phyloP scores from a whole-genome alignment of 371 early-diverging fungal species.

The Umbelopsis sp. region DNA sequence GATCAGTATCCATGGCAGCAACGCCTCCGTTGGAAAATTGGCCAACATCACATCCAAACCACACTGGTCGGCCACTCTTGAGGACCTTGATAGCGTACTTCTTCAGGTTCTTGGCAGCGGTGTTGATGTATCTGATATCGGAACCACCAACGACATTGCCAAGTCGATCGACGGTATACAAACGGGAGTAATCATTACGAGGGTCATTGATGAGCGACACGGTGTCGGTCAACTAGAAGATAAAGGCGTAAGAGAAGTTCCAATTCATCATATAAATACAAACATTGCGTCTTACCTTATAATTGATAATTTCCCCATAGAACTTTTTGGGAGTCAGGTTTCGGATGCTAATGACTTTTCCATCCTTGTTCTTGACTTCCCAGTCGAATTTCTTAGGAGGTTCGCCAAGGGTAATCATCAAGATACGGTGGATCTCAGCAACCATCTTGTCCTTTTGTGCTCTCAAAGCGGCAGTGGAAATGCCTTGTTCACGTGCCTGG shows the following conservation, averaged over 20 bases:
- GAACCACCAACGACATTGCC: constrained; percentile 77
- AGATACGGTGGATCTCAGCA: constrained; percentile 72
- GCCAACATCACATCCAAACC: constrained; percentile 88
- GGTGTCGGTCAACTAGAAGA: constrained; percentile 57
- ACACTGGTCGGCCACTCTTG: constrained; percentile 70
- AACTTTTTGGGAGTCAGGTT: constrained; percentile 69
- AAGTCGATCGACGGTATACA: constrained; percentile 78
- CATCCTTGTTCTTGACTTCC: constrained; percentile 72
- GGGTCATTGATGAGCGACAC: constrained; percentile 83
- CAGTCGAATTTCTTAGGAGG: constrained; percentile 76
- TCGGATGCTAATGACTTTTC: constrained; percentile 58
- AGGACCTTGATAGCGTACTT: constrained; percentile 62
- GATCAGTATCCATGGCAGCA: constrained; percentile 69
- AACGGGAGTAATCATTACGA: constrained; percentile 60
- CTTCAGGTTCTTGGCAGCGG: constrained; percentile 62
- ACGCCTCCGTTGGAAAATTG: constrained; percentile 46
- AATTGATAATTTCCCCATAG: constrained; percentile 66
- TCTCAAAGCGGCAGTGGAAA: constrained; percentile 38
- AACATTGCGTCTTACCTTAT: constrained; percentile 45
- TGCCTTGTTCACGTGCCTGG: constrained; percentile 44
- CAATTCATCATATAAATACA: constrained; percentile 3
- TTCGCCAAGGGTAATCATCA: constrained; percentile 77
- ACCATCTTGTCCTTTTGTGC: constrained; percentile 63
- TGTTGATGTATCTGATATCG: constrained; percentile 73
- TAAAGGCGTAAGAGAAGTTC: not conserved